phyloP scores from a whole-genome alignment of 1,284 basidiomycete species.

The Schizophyllum amplum region DNA sequence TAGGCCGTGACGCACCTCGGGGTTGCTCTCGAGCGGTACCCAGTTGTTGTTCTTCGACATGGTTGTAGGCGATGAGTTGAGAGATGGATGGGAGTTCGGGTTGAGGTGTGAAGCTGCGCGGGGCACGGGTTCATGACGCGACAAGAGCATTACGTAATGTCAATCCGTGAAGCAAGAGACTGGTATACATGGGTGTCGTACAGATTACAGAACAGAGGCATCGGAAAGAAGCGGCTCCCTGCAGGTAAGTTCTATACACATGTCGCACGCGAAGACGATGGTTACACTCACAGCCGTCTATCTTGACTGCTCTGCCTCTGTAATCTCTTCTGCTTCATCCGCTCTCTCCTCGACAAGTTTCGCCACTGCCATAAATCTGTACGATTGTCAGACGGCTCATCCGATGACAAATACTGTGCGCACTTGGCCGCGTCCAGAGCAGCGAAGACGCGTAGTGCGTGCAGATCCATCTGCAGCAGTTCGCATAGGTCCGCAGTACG shows the following conservation, averaged over 20 bases:
- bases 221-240: too few relatives aligned
- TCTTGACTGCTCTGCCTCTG: background rate
- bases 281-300: too few relatives aligned
- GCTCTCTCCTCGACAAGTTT: background rate
- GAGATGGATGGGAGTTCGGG: background rate
- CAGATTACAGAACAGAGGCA: background rate
- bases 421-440: constrained; percentile 68
- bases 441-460: constrained; percentile 64
- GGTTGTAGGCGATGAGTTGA: background rate
- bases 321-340: background rate
- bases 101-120: background rate
- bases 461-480: constrained; percentile 58
- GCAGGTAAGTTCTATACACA: too few relatives aligned
- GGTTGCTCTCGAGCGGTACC: constrained; percentile 75
- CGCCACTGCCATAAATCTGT: background rate
- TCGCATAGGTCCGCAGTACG: constrained; percentile 67
- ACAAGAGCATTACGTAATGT: background rate
- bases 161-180: background rate
- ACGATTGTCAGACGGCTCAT: background rate
- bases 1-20: constrained; percentile 47
- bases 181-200: background rate
- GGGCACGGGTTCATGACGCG: background rate
- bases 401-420: background rate
- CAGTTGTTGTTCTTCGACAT: constrained; percentile 24
- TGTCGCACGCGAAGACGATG: too few relatives aligned